Base-by-base conservation (phyloP, 208 protist species). In the Leishmania amazonensis region DNA sequence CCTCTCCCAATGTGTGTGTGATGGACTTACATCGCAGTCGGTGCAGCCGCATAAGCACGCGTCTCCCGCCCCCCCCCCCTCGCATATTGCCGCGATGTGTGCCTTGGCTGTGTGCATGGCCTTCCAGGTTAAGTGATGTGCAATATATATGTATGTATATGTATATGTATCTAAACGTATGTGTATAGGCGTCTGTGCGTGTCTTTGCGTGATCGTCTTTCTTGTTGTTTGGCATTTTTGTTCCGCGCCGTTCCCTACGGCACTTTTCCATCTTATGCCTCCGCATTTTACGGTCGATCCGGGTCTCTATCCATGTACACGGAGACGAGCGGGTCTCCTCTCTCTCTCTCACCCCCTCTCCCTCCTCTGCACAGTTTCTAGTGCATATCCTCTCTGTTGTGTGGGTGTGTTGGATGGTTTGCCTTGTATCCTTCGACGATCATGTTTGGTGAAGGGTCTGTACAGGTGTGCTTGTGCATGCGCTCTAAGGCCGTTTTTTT, bases 341-440 rank as follows among this genome's bases (percentile, higher is more conserved):
- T n/a, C 51, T 19, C 51, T 60, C 57, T n/a, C 57, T 9, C 57
- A n/a, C 51, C 51, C 51, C 15, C 1, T 6, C 51, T 54, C 17
- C 51, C 51, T 5, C 51, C 51, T 4, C 1, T 21, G 51, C 9
- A 21, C 2, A 9, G 2, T 54, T 54, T 54, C 51, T 54, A 0
- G 51, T 73, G 31, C 60, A 73, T 81, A 1, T 82, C 38, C 60
- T 8, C 54, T 75, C 62, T 76, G 2, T 42, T 7, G 19, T 82
- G 17, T 60, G 49, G 57, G 51, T 68, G 15, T 17, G 60, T 38
- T 49, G 8, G 9, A 49, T 49, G 45, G 45, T 49, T 49, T 49
- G 45, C 45, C 45, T 49, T 49, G 45, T 49, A 8, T 49, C 45
- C 9, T 49, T 49, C 45, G 45, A 49, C 9, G 45, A 49, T 49